A percentile compares a stretch with the other conserved stretches of the same genome.
These are phyloP conservation scores for Colletotrichum brevisporum DNA, from an alignment of 2,329 filamentous ascomycete species.

Conservation along the genomic window DNA sequence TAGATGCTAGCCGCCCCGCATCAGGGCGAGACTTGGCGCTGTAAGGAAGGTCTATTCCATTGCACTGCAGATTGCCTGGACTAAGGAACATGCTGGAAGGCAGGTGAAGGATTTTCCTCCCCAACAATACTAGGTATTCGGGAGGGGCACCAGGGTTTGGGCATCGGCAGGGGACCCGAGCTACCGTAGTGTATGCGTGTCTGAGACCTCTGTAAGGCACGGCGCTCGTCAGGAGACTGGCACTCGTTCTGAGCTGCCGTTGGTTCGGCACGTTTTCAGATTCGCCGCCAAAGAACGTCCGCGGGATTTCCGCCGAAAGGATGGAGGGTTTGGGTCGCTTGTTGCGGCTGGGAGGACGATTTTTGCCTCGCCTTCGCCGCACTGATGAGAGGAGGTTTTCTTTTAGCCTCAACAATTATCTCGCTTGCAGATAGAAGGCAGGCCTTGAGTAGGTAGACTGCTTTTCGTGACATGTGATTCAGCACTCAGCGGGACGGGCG, in stretches of 20 bases:
- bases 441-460: too few relatives aligned
- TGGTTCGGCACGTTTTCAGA: not conserved
- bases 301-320: too few relatives aligned
- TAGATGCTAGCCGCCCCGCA: constrained; percentile 6
- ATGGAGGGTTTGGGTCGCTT: too few relatives aligned
- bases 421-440: not conserved
- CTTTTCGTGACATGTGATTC: constrained; percentile 23
- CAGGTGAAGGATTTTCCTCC: constrained; percentile 24
- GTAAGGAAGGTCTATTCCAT: constrained; percentile 19
- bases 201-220: not conserved
- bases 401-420: constrained; percentile 22
- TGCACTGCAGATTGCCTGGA: constrained; percentile 8
- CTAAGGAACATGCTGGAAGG: constrained; percentile 35
- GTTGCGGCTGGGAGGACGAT: too few relatives aligned
- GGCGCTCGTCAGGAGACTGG: not conserved
- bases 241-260: not conserved
- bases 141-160: not conserved
- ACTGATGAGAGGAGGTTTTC: too few relatives aligned
- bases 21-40: constrained; percentile 10
- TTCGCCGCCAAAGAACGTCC: too few relatives aligned
- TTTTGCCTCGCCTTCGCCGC: too few relatives aligned
- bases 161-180: not conserved
- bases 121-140: not conserved
- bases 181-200: not conserved
- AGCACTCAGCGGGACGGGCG: constrained; percentile 26